Evolutionary conservation across 2,329 filamentous ascomycete species (phyloP).

Genomic region (Cordyceps cateniannulata): DNA sequence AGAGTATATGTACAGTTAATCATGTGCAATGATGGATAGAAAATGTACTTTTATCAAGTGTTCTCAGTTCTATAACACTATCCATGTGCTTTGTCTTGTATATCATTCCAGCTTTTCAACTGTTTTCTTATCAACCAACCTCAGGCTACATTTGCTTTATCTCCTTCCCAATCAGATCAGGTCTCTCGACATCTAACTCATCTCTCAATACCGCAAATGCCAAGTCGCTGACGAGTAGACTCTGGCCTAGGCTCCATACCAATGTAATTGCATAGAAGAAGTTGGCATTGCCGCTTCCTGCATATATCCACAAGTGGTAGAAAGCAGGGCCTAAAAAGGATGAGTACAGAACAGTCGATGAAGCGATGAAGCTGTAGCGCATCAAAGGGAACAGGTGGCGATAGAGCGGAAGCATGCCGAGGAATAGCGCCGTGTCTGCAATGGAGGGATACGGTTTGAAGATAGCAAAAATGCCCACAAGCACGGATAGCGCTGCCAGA

Average conservation of each 20-base stretch:
- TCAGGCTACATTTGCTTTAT: constrained; percentile 68
- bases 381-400: constrained; percentile 90
- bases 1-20: neutral
- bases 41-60: constrained; percentile 7
- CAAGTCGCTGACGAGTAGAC: constrained; percentile 78
- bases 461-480: constrained; percentile 84
- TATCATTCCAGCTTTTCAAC: neutral
- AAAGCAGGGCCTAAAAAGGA: constrained; percentile 88
- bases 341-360: constrained; percentile 78
- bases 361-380: constrained; percentile 84
- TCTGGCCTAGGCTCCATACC: constrained; percentile 92
- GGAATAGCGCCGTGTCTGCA: constrained; percentile 79
- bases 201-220: constrained; percentile 85
- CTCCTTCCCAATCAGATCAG: constrained; percentile 84
- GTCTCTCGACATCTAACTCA: constrained; percentile 88
- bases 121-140: neutral
- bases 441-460: constrained; percentile 98
- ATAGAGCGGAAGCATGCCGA: constrained; percentile 77
- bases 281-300: constrained; percentile 94
- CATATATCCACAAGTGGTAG: constrained; percentile 97
- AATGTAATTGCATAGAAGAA: constrained; percentile 99
- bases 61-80: neutral
- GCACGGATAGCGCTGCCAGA: constrained; percentile 74
- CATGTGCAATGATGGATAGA: constrained; percentile 13
- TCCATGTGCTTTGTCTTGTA: neutral